Conservation (phyloP, 78 protist genomes). For the Protostelium mycophagum region DNA sequence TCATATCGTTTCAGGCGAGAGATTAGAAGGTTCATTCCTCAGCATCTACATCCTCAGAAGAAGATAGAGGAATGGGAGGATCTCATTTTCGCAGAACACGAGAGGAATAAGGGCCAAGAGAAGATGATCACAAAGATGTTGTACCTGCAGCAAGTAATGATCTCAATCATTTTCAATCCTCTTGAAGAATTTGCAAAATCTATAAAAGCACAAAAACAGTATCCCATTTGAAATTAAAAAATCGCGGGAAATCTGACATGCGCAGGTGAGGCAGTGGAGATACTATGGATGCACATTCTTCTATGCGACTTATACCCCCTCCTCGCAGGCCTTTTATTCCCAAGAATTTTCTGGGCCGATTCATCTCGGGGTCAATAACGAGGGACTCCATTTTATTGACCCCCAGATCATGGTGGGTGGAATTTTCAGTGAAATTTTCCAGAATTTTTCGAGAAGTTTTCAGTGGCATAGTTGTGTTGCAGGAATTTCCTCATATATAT, state of each 20-base stretch:
- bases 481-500: background rate
- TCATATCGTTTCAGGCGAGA: background rate
- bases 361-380: background rate
- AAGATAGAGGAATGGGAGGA: background rate
- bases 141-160: background rate
- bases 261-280: background rate
- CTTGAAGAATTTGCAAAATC: background rate
- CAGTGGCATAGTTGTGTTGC: too few species aligned
- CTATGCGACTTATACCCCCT: background rate
- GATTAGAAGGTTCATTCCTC: background rate
- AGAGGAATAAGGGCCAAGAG: background rate
- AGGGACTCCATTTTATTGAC: background rate
- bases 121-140: background rate
- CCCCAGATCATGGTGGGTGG: background rate
- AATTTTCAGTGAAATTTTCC: too few species aligned
- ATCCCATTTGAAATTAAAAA: too few species aligned
- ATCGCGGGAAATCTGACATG: too few species aligned
- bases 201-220: too few species aligned
- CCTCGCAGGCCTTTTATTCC: background rate
- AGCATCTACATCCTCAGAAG: background rate
- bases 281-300: background rate
- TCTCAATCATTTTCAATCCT: background rate
- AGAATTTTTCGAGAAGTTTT: too few species aligned
- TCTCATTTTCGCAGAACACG: background rate
- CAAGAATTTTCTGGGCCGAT: background rate